phyloP scores from a whole-genome alignment of 176 grass and related monocot species.

The Paspalum vaginatum region DNA sequence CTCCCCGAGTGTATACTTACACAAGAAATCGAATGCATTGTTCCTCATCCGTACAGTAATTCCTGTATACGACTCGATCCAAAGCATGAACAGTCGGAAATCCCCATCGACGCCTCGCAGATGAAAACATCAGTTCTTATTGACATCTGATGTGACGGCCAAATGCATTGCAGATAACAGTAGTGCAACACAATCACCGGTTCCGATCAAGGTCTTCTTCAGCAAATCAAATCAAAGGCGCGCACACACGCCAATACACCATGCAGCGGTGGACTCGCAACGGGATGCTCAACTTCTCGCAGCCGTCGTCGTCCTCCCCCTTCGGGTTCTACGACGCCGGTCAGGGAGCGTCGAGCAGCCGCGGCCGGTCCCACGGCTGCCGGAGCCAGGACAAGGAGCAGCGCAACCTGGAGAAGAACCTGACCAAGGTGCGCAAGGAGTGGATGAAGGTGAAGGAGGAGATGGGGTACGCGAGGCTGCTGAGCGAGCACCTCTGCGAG shows the following conservation, averaged over 20 bases:
- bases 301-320: conserved; percentile 34
- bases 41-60: background rate
- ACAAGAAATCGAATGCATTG: background rate
- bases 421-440: conserved; percentile 71
- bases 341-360: conserved; percentile 39
- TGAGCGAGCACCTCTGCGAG: conserved; percentile 67
- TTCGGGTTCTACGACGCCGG: conserved; percentile 29
- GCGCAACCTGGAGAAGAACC: conserved; percentile 57
- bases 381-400: conserved; percentile 50
- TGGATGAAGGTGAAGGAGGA: conserved; percentile 81
- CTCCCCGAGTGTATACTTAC: background rate
- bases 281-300: conserved; percentile 67
- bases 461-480: conserved; percentile 65
- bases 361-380: conserved; percentile 28
- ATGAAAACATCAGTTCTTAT: background rate
- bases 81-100: background rate
- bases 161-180: conserved; percentile 24
- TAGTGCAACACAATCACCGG: background rate
- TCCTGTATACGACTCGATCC: no score
- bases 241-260: background rate
- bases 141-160: background rate
- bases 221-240: background rate
- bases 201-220: background rate
- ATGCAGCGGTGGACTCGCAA: conserved; percentile 58
- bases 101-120: background rate